Conservation (phyloP, 768 basidiomycete species). For the Amylocystis lapponica region DNA sequence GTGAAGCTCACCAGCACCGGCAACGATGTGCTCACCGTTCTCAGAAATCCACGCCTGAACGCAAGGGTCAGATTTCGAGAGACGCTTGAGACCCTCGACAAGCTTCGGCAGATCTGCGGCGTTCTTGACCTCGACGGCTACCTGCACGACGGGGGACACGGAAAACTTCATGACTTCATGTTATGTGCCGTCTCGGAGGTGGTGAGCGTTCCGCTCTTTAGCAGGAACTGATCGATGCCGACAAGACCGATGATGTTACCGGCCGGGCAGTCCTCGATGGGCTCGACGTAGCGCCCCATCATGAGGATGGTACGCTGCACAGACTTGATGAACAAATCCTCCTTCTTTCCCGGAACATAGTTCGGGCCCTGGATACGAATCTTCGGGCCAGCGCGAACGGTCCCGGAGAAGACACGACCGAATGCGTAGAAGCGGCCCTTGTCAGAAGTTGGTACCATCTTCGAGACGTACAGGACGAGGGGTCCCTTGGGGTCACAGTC, state of each 20-base stretch:
- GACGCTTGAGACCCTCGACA: slow-evolving; percentile 99
- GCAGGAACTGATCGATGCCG: slow-evolving; percentile 99
- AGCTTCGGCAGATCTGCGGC: slow-evolving; percentile 98
- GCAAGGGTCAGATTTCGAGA: slow-evolving; percentile 99
- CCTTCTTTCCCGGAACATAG: slow-evolving; percentile 98
- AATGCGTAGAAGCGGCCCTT: slow-evolving; percentile 99
- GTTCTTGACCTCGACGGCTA: slow-evolving; percentile 99
- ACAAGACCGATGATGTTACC: slow-evolving; percentile 99
- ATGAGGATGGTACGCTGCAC: slow-evolving; percentile 98
- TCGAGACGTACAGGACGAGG: slow-evolving; percentile 96
- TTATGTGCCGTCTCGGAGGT: slow-evolving; percentile 99
- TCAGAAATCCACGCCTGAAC: slow-evolving; percentile 93
- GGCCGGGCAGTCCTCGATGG: slow-evolving; percentile 98
- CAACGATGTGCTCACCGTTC: slow-evolving; percentile 96
- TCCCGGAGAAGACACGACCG: slow-evolving; percentile 99
- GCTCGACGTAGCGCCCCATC: slow-evolving; percentile 99
- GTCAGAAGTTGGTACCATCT: slow-evolving; percentile 99
- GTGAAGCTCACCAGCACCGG: slow-evolving; percentile 98
- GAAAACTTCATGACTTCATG: slow-evolving; percentile 99
- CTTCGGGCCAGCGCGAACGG: slow-evolving; percentile 95
- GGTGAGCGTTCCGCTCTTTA: slow-evolving; percentile 98
- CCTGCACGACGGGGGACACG: slow-evolving; percentile 98
- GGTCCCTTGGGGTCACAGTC: slow-evolving; percentile 97
- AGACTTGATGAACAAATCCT: slow-evolving; percentile 95
- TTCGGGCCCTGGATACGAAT: slow-evolving; percentile 99